Base-by-base conservation (phyloP, 306 rosid genomes). In the Vigna hirtella region DNA sequence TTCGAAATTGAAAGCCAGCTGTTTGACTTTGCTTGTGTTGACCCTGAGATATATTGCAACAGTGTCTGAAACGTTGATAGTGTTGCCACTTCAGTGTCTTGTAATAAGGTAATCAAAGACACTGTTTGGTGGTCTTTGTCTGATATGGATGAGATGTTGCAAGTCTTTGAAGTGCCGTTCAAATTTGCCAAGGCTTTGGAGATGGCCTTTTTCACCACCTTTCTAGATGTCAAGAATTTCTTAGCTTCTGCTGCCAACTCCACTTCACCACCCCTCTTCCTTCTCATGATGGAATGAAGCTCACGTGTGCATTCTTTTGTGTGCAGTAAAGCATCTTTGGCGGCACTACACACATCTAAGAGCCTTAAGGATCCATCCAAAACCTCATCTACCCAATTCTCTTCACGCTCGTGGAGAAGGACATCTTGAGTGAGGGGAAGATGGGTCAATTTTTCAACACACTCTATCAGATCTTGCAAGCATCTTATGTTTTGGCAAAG, bases 261-360 rank as follows among this genome's bases (percentile, higher is more conserved):
- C 18, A 18, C 4, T 57, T 67, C 72, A 1, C 68, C 59, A 9
- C 83, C 77, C 4, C 76, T 79, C 34, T 61, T 73, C 63, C 84
- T 77, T 65, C 85, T 72, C 40, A 82, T 32, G 26, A 66, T 77
- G 20, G 85, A 77, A 3, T 77, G 85, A 77, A 82, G 79, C 55
- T 77, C 74, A 1, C 79, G 47, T 22, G 72, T 57, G 79, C 83
- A 83, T 61, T 66, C 82, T 73, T 82, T 77, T 56, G 79, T 83
- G 14, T 77, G 79, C 6, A 77, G 6, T 2, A 72, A 38, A 26
- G 83, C 79, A 72, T 83, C 86, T 66, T 78, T 83, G 58, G 79
- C 76, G 1, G 82, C 18, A 56, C 51, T 73, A 9, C 86, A 82
- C 57, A 40, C 77, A 9, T 81, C 81, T 36, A 81, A 81, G 70